A percentile compares a stretch with the other conserved stretches of the same genome.
phyloP scores from a whole-genome alignment of 139 green algal species.

The Chlorokybus atmophyticus region DNA sequence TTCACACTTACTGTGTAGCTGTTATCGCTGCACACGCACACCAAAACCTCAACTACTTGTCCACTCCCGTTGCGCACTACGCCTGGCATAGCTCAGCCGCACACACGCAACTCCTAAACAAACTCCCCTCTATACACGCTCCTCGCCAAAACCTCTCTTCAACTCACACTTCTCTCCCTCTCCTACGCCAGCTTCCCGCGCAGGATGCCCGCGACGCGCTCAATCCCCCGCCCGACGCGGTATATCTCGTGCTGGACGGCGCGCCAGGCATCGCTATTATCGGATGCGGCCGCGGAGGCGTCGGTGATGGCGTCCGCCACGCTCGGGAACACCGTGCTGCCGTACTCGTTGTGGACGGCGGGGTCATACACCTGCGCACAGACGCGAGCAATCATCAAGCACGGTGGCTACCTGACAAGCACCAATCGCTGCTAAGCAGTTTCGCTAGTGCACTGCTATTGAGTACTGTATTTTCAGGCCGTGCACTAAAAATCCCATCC shows the following conservation, averaged over 20 bases:
- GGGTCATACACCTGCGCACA: constrained; percentile 19
- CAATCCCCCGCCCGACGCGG: constrained; percentile 5
- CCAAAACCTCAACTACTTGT: too few species aligned
- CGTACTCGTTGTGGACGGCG: constrained; percentile 11
- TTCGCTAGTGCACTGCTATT: neutral
- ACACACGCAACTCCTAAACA: too few species aligned
- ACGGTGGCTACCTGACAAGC: neutral
- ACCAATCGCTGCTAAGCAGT: neutral
- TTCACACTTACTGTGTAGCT: too few species aligned
- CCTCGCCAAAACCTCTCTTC: too few species aligned
- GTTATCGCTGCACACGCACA: too few species aligned
- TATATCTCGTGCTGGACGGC: constrained; percentile 17
- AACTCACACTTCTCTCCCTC: too few species aligned
- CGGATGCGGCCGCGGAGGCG: neutral
- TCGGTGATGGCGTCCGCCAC: constrained; percentile 9
- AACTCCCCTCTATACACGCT: too few species aligned
- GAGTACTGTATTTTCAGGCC: neutral
- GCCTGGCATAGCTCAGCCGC: too few species aligned
- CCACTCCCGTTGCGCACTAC: too few species aligned
- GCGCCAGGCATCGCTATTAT: neutral
- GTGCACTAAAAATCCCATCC: neutral
- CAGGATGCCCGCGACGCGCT: constrained; percentile 1
- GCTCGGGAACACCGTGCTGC: constrained; percentile 6
- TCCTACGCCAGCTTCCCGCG: constrained; percentile 1
- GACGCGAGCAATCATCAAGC: neutral